phyloP scores from a whole-genome alignment of 495 filamentous ascomycete genomes.

The Podospora pseudoanserina region DNA sequence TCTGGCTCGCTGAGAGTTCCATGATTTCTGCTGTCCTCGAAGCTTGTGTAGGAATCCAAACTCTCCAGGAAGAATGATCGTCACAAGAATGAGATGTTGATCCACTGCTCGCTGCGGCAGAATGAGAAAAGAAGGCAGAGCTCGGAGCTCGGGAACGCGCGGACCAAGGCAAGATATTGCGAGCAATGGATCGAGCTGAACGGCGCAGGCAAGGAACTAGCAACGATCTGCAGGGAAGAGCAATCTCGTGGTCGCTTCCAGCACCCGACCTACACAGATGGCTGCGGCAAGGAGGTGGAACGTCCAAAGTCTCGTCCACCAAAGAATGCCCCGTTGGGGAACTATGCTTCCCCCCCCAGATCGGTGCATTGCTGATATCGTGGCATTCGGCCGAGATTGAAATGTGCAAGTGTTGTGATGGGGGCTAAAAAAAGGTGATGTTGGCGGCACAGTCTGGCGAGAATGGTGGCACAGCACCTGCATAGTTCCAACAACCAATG shows the following conservation, averaged over 20 bases:
- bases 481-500: not conserved
- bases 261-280: not conserved
- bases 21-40: not conserved
- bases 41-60: not conserved
- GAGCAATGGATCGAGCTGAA: not conserved
- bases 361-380: not conserved
- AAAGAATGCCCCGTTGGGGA: not conserved
- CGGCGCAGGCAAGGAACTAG: not conserved
- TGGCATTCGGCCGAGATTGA: not conserved
- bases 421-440: not conserved
- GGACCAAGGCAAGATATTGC: slow-evolving; percentile 2
- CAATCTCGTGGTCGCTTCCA: not conserved
- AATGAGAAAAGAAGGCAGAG: not conserved
- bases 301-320: not conserved
- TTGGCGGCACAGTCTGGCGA: not conserved
- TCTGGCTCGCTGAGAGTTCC: not conserved
- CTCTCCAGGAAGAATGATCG: not conserved
- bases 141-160: not conserved
- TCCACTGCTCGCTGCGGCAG: not conserved
- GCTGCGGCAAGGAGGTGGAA: not conserved
- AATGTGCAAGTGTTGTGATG: not conserved
- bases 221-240: not conserved
- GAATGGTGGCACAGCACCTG: not conserved
- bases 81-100: no score
- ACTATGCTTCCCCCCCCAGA: not conserved